Percentiles rank a stretch among this genome's conserved stretches.
These are phyloP conservation scores for Boletus edulis DNA, from an alignment of 768 basidiomycete genomes.

Conservation along the genomic window DNA sequence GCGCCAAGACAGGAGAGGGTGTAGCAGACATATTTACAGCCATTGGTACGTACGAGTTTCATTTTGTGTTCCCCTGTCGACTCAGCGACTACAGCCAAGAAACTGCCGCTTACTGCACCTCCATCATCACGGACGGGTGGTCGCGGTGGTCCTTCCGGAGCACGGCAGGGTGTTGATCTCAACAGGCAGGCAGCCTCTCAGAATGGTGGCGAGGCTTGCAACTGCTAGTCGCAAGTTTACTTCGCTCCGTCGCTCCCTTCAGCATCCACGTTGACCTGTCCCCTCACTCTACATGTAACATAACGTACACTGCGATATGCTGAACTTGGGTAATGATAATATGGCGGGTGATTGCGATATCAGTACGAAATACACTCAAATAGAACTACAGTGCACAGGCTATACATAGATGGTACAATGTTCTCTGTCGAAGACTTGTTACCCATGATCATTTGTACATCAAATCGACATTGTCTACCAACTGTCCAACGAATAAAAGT, in stretches of 20 bases:
- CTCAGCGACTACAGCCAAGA: constrained; percentile 60
- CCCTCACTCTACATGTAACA: constrained; percentile 29
- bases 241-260: constrained; percentile 1
- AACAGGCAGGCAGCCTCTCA: constrained; percentile 58
- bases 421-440: too few relatives aligned
- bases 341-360: constrained; percentile 5
- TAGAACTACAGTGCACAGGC: not conserved
- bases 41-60: constrained; percentile 56
- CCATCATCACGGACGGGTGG: constrained; percentile 58
- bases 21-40: constrained; percentile 83
- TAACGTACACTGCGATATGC: constrained; percentile 27
- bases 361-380: constrained; percentile 6
- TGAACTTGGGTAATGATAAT: constrained; percentile 28
- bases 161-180: constrained; percentile 73
- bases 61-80: not conserved
- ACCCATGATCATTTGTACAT: too few relatives aligned
- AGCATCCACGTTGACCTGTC: constrained; percentile 11
- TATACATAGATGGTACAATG: too few relatives aligned
- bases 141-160: constrained; percentile 48
- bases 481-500: too few relatives aligned
- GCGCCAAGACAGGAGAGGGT: constrained; percentile 86
- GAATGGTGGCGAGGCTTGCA: constrained; percentile 64
- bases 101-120: constrained; percentile 79
- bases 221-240: constrained; percentile 50
- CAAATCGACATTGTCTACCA: too few relatives aligned